Percentiles rank a stretch among this genome's conserved stretches.
phyloP scores from a whole-genome alignment of 805 yeast genomes.

The Yarrowia bubula region DNA sequence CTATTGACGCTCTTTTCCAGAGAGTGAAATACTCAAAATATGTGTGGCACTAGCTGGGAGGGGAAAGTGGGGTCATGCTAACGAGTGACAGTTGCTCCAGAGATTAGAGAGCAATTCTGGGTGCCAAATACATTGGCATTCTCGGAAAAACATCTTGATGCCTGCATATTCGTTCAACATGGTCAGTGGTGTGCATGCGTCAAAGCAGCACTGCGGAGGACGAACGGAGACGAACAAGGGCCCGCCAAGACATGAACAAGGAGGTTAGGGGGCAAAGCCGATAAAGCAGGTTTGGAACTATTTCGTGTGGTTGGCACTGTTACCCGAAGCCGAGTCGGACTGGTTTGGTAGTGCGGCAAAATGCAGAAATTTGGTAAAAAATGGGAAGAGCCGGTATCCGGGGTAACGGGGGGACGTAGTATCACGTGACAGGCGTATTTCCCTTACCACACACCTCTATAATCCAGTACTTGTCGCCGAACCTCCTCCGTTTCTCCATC shows the following conservation, averaged over 20 bases:
- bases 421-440: background rate
- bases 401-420: background rate
- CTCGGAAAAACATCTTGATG: slow-evolving; percentile 24
- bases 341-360: too few species aligned
- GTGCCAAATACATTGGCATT: too few species aligned
- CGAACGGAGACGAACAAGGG: background rate
- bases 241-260: background rate
- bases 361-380: background rate
- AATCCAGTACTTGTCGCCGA: background rate
- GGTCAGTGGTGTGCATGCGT: background rate
- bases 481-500: background rate
- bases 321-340: background rate
- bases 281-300: slow-evolving; percentile 5
- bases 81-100: too few species aligned
- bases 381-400: too few species aligned
- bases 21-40: too few species aligned
- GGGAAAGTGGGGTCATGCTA: too few species aligned
- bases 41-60: too few species aligned
- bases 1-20: too few species aligned
- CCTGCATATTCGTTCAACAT: background rate
- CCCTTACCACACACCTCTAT: background rate
- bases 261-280: background rate
- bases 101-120: too few species aligned
- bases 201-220: background rate
- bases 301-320: background rate